Evolutionary conservation across 495 filamentous ascomycete genomes (phyloP).

Genomic region (Penicillium angulare): DNA sequence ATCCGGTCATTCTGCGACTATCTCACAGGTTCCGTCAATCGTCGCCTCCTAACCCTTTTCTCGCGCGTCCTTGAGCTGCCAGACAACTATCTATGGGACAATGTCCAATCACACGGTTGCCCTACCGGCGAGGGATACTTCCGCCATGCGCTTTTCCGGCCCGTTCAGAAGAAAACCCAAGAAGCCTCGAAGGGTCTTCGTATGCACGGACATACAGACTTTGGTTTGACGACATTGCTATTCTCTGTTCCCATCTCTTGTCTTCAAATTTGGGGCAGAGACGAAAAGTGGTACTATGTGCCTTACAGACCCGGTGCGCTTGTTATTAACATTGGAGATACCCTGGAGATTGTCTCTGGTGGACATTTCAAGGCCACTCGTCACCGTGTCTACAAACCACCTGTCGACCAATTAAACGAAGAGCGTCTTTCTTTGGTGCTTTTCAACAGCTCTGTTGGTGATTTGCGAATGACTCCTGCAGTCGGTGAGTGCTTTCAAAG

Average conservation of each 20-base stretch:
- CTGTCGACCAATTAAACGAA: conserved; percentile 37
- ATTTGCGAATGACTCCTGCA: conserved; percentile 35
- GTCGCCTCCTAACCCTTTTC: conserved; percentile 41
- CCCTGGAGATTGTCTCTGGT: conserved; percentile 46
- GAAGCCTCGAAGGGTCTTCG: conserved; percentile 40
- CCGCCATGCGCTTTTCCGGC: conserved; percentile 44
- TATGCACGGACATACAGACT: conserved; percentile 49
- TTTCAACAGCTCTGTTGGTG: conserved; percentile 42
- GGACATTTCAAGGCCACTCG: conserved; percentile 50
- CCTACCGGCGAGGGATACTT: conserved; percentile 47
- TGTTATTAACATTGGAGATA: conserved; percentile 48
- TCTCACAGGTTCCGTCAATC: conserved; percentile 44
- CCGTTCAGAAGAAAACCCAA: conserved; percentile 35
- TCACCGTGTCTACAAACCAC: conserved; percentile 42
- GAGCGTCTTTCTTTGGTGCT: conserved; percentile 43
- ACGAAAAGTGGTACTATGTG: conserved; percentile 45
- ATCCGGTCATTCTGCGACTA: conserved; percentile 44
- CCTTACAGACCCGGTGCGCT: conserved; percentile 43
- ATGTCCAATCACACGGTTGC: conserved; percentile 44
- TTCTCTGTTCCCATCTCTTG: conserved; percentile 44
- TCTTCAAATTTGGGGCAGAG: conserved; percentile 43
- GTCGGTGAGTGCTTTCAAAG: conserved; percentile 12
- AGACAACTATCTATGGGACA: conserved; percentile 46
- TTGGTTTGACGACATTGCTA: conserved; percentile 40
- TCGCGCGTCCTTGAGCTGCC: conserved; percentile 47